phyloP scores from a whole-genome alignment of 148 eudicot genomes.

The Euryodendron excelsum region DNA sequence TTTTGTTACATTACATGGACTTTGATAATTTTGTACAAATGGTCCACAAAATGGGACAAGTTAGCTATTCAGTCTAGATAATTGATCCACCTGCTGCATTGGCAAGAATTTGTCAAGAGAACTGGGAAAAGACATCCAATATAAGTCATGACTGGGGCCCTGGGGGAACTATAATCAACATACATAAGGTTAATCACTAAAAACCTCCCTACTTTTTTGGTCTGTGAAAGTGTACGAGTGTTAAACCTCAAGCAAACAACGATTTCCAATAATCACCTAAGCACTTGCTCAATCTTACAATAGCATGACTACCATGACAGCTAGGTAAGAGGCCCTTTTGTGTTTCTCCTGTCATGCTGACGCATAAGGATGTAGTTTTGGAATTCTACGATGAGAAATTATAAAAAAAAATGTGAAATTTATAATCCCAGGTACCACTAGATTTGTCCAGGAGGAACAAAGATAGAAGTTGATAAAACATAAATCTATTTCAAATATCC shows the following conservation, averaged over 20 bases:
- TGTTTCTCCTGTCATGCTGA: background rate
- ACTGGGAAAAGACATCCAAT: too few relatives aligned
- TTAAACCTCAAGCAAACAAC: too few relatives aligned
- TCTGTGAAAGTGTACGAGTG: background rate
- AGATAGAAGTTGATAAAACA: background rate
- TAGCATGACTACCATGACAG: background rate
- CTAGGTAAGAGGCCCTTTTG: background rate
- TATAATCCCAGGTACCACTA: background rate
- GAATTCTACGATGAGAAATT: background rate
- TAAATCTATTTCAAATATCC: too few relatives aligned
- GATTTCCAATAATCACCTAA: background rate
- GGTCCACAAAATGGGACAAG: too few relatives aligned
- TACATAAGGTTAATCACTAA: background rate
- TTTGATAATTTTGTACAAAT: too few relatives aligned
- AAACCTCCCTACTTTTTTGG: background rate
- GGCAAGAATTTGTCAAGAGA: too few relatives aligned
- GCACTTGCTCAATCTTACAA: background rate
- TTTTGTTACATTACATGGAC: too few relatives aligned
- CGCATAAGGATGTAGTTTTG: background rate
- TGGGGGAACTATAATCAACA: too few relatives aligned
- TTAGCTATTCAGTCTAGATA: too few relatives aligned
- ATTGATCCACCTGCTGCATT: too few relatives aligned
- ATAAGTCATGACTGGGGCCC: too few relatives aligned
- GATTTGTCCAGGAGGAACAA: background rate
- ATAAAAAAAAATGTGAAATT: too few relatives aligned